Evolutionary conservation across 495 filamentous ascomycete species (phyloP).

Genomic region (Daldinia decipiens): DNA sequence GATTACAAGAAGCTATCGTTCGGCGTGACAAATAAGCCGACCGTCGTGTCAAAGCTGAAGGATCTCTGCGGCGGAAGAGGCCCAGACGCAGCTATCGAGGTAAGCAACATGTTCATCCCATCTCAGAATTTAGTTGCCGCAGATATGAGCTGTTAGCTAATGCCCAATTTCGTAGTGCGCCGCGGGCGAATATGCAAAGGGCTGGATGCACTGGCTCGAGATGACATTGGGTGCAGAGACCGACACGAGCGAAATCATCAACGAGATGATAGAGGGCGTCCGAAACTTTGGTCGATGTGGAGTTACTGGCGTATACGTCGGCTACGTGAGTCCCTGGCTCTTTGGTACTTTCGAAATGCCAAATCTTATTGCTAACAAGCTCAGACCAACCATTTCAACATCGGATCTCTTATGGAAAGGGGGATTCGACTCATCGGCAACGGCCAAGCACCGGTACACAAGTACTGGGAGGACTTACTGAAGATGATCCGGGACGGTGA

Average conservation of each 20-base stretch:
- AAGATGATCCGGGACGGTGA: constrained; percentile 73
- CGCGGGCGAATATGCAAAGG: constrained; percentile 86
- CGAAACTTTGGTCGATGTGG: constrained; percentile 79
- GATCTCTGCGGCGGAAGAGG: constrained; percentile 73
- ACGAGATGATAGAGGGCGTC: constrained; percentile 85
- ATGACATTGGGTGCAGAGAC: constrained; percentile 79
- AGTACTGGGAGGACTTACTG: constrained; percentile 82
- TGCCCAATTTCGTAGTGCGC: constrained; percentile 61
- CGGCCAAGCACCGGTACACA: constrained; percentile 85
- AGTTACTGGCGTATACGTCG: constrained; percentile 84
- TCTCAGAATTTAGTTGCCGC: background rate
- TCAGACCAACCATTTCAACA: constrained; percentile 82
- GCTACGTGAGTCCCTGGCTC: constrained; percentile 68
- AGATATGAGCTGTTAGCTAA: background rate
- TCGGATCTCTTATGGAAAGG: constrained; percentile 87
- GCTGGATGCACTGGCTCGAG: constrained; percentile 83
- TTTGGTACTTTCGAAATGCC: background rate
- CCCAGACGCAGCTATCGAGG: constrained; percentile 80
- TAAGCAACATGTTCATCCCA: constrained; percentile 7
- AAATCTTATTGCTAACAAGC: constrained; percentile 14
- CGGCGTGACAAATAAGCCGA: constrained; percentile 60
- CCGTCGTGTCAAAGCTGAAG: constrained; percentile 76
- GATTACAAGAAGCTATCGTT: constrained; percentile 60
- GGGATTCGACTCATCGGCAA: constrained; percentile 84
- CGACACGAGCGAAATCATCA: constrained; percentile 86